phyloP scores from a whole-genome alignment of 2,329 filamentous ascomycete species.

The Cladosporium halotolerans region DNA sequence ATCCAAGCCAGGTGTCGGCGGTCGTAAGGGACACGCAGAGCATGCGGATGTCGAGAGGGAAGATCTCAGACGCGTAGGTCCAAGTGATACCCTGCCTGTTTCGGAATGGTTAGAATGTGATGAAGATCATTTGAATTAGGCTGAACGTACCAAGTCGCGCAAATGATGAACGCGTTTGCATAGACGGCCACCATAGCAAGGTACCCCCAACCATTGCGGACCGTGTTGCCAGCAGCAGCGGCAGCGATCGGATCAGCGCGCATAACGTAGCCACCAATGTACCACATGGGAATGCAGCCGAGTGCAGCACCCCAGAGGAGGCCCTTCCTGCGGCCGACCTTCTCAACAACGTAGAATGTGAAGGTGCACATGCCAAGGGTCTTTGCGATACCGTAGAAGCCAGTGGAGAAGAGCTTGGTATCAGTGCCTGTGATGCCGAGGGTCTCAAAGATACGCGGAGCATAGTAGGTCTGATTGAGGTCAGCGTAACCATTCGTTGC shows the following conservation, averaged over 20 bases:
- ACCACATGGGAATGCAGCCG: constrained; percentile 43
- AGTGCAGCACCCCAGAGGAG: constrained; percentile 45
- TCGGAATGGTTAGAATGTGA: constrained; percentile 9
- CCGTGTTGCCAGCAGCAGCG: constrained; percentile 38
- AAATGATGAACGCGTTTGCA: constrained; percentile 50
- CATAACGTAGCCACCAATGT: constrained; percentile 50
- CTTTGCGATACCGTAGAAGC: constrained; percentile 44
- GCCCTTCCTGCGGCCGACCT: constrained; percentile 35
- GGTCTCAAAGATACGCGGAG: constrained; percentile 33
- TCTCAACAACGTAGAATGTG: constrained; percentile 35
- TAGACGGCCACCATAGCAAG: constrained; percentile 52
- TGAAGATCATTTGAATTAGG: background rate
- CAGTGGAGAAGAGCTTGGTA: constrained; percentile 42
- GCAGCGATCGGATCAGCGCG: constrained; percentile 44
- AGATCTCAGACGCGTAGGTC: constrained; percentile 45
- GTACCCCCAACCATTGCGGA: constrained; percentile 44
- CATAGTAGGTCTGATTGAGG: constrained; percentile 10
- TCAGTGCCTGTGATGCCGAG: constrained; percentile 42
- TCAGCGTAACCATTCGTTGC: constrained; percentile 14
- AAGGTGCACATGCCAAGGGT: constrained; percentile 35
- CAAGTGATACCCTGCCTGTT: constrained; percentile 1
- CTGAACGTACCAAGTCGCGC: constrained; percentile 35
- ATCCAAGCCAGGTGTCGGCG: constrained; percentile 34
- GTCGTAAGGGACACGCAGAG: constrained; percentile 35
- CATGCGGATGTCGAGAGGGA: constrained; percentile 37